phyloP scores from a whole-genome alignment of 2,329 filamentous ascomycete species.

The Bipolaris sorokiniana region DNA sequence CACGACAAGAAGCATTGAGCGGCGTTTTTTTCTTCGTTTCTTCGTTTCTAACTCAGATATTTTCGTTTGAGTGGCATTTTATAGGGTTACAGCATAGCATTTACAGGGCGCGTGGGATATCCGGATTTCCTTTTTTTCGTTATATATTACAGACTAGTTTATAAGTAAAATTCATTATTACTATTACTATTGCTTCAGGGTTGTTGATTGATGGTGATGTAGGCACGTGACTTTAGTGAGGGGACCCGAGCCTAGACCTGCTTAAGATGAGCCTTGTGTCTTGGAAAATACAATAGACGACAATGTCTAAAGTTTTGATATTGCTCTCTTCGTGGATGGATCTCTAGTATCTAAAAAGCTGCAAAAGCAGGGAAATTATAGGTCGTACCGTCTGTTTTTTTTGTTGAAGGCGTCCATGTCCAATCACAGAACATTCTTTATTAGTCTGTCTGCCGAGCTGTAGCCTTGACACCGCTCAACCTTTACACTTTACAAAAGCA shows the following conservation, averaged over 20 bases:
- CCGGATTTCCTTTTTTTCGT: not conserved
- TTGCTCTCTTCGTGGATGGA: no score
- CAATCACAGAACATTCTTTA: no score
- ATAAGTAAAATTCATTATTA: conserved; percentile 1
- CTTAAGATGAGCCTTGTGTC: no score
- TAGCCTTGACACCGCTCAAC: not conserved
- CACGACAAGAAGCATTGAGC: conserved; percentile 7
- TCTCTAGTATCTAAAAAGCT: no score
- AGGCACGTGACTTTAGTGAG: not conserved
- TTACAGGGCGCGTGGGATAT: conserved; percentile 11
- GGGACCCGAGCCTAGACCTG: not conserved
- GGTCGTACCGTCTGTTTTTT: not conserved
- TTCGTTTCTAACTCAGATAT: not conserved
- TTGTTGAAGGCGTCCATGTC: no score
- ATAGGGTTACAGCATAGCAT: conserved; percentile 9
- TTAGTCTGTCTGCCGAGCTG: not conserved
- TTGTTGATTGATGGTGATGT: not conserved
- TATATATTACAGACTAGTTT: conserved; percentile 1
- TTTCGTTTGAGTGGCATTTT: not conserved
- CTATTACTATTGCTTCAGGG: not conserved
- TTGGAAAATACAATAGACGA: no score
- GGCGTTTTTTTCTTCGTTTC: not conserved
- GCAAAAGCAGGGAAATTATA: no score
- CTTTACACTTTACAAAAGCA: not conserved
- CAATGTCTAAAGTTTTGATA: no score